Conservation (phyloP, 345 rosid species). For the Eucalyptus pauciflora region DNA sequence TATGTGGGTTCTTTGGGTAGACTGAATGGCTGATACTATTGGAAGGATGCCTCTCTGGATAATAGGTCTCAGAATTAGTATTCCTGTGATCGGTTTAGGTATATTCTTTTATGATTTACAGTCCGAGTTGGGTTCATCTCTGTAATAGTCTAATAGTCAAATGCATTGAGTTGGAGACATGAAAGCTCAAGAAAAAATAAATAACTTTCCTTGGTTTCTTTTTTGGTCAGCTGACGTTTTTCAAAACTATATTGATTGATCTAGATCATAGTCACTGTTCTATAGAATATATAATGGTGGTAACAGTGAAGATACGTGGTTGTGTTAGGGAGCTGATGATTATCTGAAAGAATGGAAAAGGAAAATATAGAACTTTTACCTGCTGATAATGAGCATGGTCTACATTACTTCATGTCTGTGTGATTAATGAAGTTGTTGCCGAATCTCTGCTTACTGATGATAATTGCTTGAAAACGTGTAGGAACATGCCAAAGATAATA, state of each 20-base stretch:
- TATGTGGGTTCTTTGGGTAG: neutral
- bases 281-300: neutral
- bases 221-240: neutral
- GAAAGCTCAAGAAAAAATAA: neutral
- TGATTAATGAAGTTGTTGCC: neutral
- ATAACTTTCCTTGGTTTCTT: neutral
- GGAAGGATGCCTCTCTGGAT: neutral
- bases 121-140: neutral
- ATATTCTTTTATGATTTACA: neutral
- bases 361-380: neutral
- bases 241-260: neutral
- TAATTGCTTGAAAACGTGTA: conserved; percentile 5
- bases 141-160: neutral
- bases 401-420: neutral
- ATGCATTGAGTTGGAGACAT: neutral
- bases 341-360: neutral
- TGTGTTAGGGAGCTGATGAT: neutral
- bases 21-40: neutral
- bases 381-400: neutral
- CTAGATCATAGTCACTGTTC: neutral
- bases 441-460: neutral
- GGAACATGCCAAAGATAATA: conserved; percentile 69
- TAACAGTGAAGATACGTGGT: neutral
- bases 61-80: neutral
- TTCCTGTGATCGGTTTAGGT: neutral